A percentile compares a stretch with the other conserved stretches of the same genome.
Conservation (phyloP, 495 filamentous ascomycete genomes). For the Podospora conica region DNA sequence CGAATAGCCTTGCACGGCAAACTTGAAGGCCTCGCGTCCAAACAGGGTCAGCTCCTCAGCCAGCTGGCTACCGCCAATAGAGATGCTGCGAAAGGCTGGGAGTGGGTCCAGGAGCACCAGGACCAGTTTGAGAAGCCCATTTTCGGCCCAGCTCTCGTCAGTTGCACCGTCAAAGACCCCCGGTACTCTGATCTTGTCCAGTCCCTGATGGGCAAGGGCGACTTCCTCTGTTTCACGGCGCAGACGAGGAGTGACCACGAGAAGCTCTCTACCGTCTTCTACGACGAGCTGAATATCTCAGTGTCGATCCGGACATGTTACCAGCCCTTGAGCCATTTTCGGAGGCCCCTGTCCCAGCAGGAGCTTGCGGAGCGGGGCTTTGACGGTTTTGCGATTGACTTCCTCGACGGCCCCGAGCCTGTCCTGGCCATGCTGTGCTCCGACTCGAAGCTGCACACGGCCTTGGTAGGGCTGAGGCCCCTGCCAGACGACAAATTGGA, state of each 20-base stretch:
- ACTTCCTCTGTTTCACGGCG: constrained; percentile 68
- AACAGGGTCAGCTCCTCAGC: constrained; percentile 65
- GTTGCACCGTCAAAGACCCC: constrained; percentile 72
- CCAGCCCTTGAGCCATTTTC: constrained; percentile 44
- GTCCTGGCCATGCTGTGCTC: constrained; percentile 83
- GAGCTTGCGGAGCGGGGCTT: constrained; percentile 58
- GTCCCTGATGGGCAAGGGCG: constrained; percentile 52
- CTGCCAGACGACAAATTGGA: constrained; percentile 59
- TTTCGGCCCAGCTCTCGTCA: constrained; percentile 77
- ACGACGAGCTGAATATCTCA: constrained; percentile 49
- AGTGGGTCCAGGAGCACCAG: constrained; percentile 70
- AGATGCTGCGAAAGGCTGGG: constrained; percentile 66
- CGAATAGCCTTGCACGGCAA: constrained; percentile 37
- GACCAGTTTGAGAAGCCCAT: constrained; percentile 70
- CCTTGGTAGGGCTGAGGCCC: constrained; percentile 55
- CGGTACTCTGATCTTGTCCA: constrained; percentile 71
- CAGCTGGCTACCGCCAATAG: constrained; percentile 56
- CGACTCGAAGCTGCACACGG: constrained; percentile 57
- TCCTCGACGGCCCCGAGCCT: constrained; percentile 70
- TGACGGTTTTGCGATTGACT: constrained; percentile 72
- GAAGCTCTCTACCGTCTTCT: constrained; percentile 54
- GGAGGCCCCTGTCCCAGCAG: constrained; percentile 47
- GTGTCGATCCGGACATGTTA: constrained; percentile 57
- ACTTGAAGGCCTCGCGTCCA: constrained; percentile 60
- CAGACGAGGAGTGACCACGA: constrained; percentile 69